Base-by-base conservation (phyloP, 2,329 filamentous ascomycete genomes). In the Venturia nashicola region DNA sequence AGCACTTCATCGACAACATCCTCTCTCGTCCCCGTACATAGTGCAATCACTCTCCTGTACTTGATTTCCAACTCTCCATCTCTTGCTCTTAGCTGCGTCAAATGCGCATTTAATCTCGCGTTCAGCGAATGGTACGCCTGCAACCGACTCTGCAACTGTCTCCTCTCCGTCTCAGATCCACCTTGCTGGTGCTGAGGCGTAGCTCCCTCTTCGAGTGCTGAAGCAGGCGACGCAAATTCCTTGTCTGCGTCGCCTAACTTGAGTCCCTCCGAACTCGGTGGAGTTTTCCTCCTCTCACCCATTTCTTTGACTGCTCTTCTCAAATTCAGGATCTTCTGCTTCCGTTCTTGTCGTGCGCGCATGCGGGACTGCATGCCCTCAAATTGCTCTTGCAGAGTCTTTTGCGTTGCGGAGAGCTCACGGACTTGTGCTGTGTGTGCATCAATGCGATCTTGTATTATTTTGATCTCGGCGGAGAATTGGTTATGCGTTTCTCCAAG, bases 21-120 rank as follows among this genome's bases (percentile, higher is more conserved):
- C 66, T 95, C 91, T 0, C 85, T 82, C 42, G 92, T 89, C 9
- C 86, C 86, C 0, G 91, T 96, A 72, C 93, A 97, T 14, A 97
- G 78, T 63, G 88, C 86, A 32, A 99, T 91, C 39, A 97, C 90
- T 68, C 88, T 89, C 34, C 91, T 84, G 73, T 97, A 97, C 75
- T 94, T 91, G 68, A 88, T 81, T 71, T 96, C 93, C 3, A 96
- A 81, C 63, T 96, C 91, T 5, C 86, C 87, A 69, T 90, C 93
- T 65, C 89, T 86, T 39, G 87, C 86, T 72, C 90, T 87, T 9
- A 99, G 81, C 6, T 83, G 83, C 20, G 83, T 82, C 1, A 91
- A 86, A 68, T 88, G 84, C 61, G 84, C 83, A 62, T 84, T 79
- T 14, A 94, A 84, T 20, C 82, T 79, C 51, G 82, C 80, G 55